Conservation (phyloP, 2,329 filamentous ascomycete genomes). For the Phaeosphaeriaceae sp. region DNA sequence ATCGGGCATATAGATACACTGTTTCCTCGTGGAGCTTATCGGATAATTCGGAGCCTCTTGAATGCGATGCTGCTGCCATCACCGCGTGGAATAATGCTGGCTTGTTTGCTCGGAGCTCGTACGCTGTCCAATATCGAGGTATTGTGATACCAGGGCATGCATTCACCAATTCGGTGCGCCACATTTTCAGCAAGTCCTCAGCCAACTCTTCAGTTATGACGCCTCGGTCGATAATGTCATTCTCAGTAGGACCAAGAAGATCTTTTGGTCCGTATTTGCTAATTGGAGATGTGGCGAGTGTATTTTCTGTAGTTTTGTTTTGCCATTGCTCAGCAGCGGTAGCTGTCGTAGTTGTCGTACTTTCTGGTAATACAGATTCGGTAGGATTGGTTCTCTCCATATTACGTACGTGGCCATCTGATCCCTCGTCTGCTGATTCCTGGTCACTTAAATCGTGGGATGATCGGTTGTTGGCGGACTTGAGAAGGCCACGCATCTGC, state of each 20-base stretch:
- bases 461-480: conserved; percentile 25
- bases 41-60: conserved; percentile 38
- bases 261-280: conserved; percentile 22
- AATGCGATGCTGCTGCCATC: conserved; percentile 46
- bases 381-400: conserved; percentile 23
- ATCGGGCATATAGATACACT: conserved; percentile 40
- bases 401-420: conserved; percentile 23
- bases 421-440: conserved; percentile 36
- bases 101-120: conserved; percentile 37
- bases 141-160: conserved; percentile 41
- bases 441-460: conserved; percentile 34
- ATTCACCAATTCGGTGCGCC: conserved; percentile 36
- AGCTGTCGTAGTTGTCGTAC: conserved; percentile 12
- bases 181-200: conserved; percentile 37
- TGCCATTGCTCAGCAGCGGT: conserved; percentile 16
- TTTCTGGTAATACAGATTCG: conserved; percentile 18
- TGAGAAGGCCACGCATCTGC: conserved; percentile 42
- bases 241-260: conserved; percentile 30
- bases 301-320: conserved; percentile 4
- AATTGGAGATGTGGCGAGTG: conserved; percentile 5
- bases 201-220: conserved; percentile 38
- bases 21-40: conserved; percentile 44
- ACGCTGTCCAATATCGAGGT: conserved; percentile 38
- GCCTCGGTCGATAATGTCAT: conserved; percentile 44
- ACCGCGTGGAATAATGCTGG: conserved; percentile 45